Base-by-base conservation (phyloP, 2,329 filamentous ascomycete species). In the Metarhizium album region DNA sequence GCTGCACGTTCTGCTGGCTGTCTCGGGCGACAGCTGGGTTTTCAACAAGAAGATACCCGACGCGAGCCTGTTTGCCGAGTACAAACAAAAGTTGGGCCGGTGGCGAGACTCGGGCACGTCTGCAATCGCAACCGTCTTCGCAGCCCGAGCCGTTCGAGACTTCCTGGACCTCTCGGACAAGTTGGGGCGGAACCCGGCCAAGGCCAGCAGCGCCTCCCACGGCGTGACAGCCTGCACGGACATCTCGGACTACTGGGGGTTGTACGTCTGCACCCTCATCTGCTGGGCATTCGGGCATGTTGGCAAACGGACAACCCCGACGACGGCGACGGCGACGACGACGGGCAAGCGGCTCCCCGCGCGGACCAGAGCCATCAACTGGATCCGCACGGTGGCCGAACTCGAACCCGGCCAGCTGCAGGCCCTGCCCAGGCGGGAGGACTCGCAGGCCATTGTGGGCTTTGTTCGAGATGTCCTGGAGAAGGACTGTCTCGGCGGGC, bases 1-100 rank as follows among this genome's bases (percentile, higher is more conserved):
- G n/a, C 70, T 83, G 4, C 72, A 75, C 54, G 73, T 74, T 55
- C 70, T 82, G 1, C 69, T 83, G 18, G 76, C 77, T 11, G 75
- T 82, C 7, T 75, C 75, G 27, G 78, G 79, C 46, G 74, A 81
- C 54, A 78, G 72, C 48, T 82, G 77, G 77, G 67, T 78, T 20
- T 80, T 81, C 58, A 72, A 73, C 47, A 70, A 73, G 50, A 82
- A 82, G 57, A 64, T 81, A 4, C 61, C 70, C 2, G 64, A 69
- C 4, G 61, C 64, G 2, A 65, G 67, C 24, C 60, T 66, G 11
- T 82, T 76, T 55, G 57, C 64, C 43, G 69, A 73, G 54, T 72
- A 77, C 53, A 70, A 75, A 59, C 65, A 62, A 49, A 69, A 69
- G 18, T 67, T 82, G 3, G 65, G 67, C 27, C 57, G 60, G 33